Base-by-base conservation (phyloP, 2,329 filamentous ascomycete genomes). In the Chaetothyriales sp. region DNA sequence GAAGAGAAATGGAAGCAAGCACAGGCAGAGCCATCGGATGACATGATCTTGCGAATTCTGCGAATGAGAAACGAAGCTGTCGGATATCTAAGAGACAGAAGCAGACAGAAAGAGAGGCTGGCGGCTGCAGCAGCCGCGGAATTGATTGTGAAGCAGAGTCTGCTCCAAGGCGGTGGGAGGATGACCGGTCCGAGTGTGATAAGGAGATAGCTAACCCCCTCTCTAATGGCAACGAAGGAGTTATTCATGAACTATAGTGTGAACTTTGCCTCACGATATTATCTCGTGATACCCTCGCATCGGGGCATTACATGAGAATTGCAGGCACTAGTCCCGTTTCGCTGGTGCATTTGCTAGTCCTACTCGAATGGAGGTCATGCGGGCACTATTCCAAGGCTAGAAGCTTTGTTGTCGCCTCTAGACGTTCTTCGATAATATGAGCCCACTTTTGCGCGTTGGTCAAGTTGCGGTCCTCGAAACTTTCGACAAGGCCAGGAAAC, bases 11-110 rank as follows among this genome's bases (percentile, higher is more conserved):
- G 92, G 57, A 89, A 89, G 61, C 90, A 97, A 66, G 88, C 89
- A 1, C 92, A 98, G 66, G 90, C 92, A 1, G 92, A 97, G 66
- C 90, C 92, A 1, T 95, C 85, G 65, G 92, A 98, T 67, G 92
- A 98, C 66, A 97, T 97, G 86, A 97, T 98, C 59, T 69, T 98
- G 62, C 78, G 92, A 18, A 98, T 98, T 58, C 69, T 98, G 59
- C 78, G 92, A 49, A 98, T 98, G 92, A 77, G 92, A 46, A 88
- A 89, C 2, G 92, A 97, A 70, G 92, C 92, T 2, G 78, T 82
- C 47, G 73, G 79, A 33, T 98, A 98, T 68, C 75, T 98, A 55
- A 87, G 86, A 63, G 90, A 97, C 67, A 76, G 92, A 44, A 89
- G 88, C 65, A 78, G 92, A 58, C 92, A 98, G 66, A 94, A 94